Percentiles rank a stretch among this genome's conserved stretches.
Conservation (phyloP, 1,284 basidiomycete genomes). For the Retiboletus fuscus region DNA sequence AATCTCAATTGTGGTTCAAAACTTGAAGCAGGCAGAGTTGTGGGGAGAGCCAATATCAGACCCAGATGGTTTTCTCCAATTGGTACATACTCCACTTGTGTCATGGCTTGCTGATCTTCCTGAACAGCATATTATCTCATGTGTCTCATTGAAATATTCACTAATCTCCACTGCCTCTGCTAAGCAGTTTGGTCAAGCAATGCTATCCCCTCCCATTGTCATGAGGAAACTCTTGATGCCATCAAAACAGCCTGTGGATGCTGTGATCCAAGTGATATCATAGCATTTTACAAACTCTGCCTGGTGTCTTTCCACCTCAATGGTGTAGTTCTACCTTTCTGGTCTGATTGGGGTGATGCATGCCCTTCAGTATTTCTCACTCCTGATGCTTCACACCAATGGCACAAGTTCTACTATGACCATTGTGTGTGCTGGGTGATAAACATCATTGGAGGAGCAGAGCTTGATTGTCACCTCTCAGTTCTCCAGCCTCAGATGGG, state of each 20-base stretch:
- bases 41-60: too few species aligned
- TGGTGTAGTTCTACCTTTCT: slow-evolving; percentile 24
- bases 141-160: slow-evolving; percentile 1
- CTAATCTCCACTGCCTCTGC: slow-evolving; percentile 16
- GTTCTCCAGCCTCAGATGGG: slow-evolving; percentile 17
- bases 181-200: slow-evolving; percentile 18
- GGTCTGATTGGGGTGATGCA: slow-evolving; percentile 25
- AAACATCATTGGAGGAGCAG: neutral
- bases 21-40: neutral
- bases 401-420: slow-evolving; percentile 10
- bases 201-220: neutral
- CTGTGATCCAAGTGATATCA: slow-evolving; percentile 20
- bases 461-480: slow-evolving; percentile 19
- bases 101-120: slow-evolving; percentile 27
- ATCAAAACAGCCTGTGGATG: neutral
- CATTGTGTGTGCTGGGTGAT: neutral
- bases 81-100: slow-evolving; percentile 23
- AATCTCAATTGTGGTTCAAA: neutral
- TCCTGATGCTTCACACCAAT: slow-evolving; percentile 30
- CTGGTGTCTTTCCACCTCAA: slow-evolving; percentile 13
- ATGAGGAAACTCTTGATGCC: neutral
- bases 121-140: slow-evolving; percentile 15
- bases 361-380: slow-evolving; percentile 31
- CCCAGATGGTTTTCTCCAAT: neutral
- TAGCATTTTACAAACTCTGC: slow-evolving; percentile 16